These are phyloP conservation scores for Cryptococcus sp. DNA, from an alignment of 1,284 basidiomycete genomes.

Conservation along the genomic window DNA sequence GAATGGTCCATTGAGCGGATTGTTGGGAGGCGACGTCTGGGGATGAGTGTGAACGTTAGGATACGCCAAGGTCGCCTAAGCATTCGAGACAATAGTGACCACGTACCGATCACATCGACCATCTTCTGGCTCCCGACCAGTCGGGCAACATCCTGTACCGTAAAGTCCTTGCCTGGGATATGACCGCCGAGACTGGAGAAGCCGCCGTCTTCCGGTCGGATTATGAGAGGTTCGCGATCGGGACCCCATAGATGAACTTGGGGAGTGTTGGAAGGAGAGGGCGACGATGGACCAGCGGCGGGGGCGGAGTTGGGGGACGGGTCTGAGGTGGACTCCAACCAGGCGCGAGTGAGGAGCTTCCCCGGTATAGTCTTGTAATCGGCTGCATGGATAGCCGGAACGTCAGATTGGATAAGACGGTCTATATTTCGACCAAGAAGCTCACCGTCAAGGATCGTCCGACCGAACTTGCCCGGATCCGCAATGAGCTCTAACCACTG, in stretches of 20 bases:
- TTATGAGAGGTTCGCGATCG: constrained; percentile 40
- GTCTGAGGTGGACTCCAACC: constrained; percentile 15
- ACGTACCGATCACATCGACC: constrained; percentile 82
- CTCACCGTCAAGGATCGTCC: constrained; percentile 37
- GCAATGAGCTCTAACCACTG: constrained; percentile 47
- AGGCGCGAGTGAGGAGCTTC: constrained; percentile 11
- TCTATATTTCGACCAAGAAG: neutral
- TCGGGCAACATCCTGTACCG: constrained; percentile 67
- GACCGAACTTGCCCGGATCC: constrained; percentile 41
- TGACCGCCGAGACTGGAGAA: constrained; percentile 44
- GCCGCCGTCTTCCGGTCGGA: constrained; percentile 41
- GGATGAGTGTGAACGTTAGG: constrained; percentile 11
- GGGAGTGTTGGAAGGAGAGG: constrained; percentile 6
- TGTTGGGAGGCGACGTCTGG: constrained; percentile 79
- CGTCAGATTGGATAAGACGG: constrained; percentile 23
- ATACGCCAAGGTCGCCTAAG: neutral
- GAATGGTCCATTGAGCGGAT: constrained; percentile 75
- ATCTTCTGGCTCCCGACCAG: constrained; percentile 71
- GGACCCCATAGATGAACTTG: constrained; percentile 43
- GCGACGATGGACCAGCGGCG: neutral
- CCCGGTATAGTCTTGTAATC: constrained; percentile 13
- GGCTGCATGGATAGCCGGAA: constrained; percentile 18
- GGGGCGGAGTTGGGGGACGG: neutral
- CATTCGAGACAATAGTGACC: neutral
- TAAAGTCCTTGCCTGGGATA: constrained; percentile 38